Evolutionary conservation across 805 yeast genomes (phyloP).

Genomic region (Saturnispora sanitii): DNA sequence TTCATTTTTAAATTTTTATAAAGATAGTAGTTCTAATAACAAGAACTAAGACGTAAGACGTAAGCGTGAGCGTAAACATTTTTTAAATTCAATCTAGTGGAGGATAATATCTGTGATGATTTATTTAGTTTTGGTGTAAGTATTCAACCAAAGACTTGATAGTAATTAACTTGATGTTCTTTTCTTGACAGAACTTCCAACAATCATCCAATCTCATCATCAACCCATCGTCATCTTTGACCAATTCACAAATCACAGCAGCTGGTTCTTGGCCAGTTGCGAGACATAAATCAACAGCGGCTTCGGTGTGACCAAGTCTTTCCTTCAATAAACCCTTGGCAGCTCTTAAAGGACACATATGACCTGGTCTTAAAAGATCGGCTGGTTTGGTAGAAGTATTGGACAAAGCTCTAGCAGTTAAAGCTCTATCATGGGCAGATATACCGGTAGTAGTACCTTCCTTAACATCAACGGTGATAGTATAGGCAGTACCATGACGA

Average conservation of each 20-base stretch:
- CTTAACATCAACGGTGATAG: slow-evolving; percentile 78
- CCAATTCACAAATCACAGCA: slow-evolving; percentile 89
- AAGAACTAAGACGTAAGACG: too few species aligned
- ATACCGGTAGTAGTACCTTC: slow-evolving; percentile 96
- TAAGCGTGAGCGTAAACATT: too few species aligned
- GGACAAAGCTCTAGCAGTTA: slow-evolving; percentile 69
- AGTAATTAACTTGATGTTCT: slow-evolving; percentile 60
- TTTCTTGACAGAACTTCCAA: slow-evolving; percentile 50
- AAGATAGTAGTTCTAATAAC: too few species aligned
- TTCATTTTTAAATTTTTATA: too few species aligned
- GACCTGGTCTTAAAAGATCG: slow-evolving; percentile 89
- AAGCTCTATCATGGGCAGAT: slow-evolving; percentile 86
- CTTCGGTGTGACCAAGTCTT: slow-evolving; percentile 96
- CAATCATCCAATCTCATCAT: slow-evolving; percentile 95
- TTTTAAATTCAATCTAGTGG: too few species aligned
- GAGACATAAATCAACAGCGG: slow-evolving; percentile 79
- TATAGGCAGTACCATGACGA: slow-evolving; percentile 94
- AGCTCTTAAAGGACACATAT: slow-evolving; percentile 86
- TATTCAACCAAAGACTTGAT: slow-evolving; percentile 64
- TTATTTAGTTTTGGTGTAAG: slow-evolving; percentile 25
- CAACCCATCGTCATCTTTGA: slow-evolving; percentile 83
- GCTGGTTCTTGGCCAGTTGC: slow-evolving; percentile 76
- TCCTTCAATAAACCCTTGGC: slow-evolving; percentile 68
- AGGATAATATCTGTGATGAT: too few species aligned
- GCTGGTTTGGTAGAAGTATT: slow-evolving; percentile 41